Base-by-base conservation (phyloP, 179 eudicot genomes). In the Silene vulgaris region DNA sequence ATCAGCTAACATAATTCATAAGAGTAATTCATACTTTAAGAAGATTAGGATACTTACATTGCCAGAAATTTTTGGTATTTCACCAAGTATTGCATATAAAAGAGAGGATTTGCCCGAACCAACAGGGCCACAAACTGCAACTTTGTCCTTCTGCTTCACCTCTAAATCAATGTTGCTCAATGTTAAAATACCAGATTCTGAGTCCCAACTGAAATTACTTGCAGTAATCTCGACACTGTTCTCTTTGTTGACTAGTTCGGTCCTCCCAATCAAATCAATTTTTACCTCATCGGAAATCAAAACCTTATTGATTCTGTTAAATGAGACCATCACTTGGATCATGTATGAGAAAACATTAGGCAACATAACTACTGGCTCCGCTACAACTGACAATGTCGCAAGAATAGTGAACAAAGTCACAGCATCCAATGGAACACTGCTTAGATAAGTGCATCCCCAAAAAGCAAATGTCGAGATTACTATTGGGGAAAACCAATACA, bases 401-500 rank as follows among this genome's bases (percentile, higher is more conserved):
- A 90, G 80, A 64, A 90, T 85, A 0, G 92, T 91, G 81, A 91
- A 91, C 75, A 88, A 75, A 9, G 88, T 88, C 12, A 77, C 85
- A 29, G 97, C 94, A 79, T 88, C 82, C 45, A 91, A 78, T 0
- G 90, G 84, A 11, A 87, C 87, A 52, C 89, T 90, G 50, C 76
- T 77, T 26, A 86, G 52, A 74, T 85, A 5, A 8, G 77, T 75
- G 65, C 91, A 88, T 4, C 92, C 94, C 30, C 82, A 81, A 35
- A 90, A 89, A 28, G 88, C 79, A 1, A 86, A 86, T 0, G 94
- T 82, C n/a, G 97, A 88, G 32, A 89, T 78, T 8, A 90, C 65
- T 0, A 89, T 90, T 2, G 97, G 94, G 23, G 87, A 87, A 78
- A 87, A 81, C 97, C 97, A 91, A 73, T 82, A 90, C 76, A 89